Percentiles rank a stretch among this genome's conserved stretches.
Evolutionary conservation across 352 stramenopile genomes (phyloP).

Genomic region (Blastocystis sp.): DNA sequence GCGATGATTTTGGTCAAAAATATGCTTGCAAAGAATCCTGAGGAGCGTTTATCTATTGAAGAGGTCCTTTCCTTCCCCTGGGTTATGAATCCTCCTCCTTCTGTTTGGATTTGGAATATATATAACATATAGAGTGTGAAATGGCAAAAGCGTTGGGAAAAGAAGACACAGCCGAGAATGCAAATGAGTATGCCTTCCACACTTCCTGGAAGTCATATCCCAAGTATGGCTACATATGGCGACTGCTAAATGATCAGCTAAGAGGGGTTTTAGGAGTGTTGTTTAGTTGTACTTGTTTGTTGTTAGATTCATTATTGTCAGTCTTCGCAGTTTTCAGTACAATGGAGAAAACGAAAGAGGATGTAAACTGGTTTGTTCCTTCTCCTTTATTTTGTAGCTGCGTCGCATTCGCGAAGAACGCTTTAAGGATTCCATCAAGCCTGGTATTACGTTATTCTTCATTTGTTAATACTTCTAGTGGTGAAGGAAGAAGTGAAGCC

Average conservation of each 20-base stretch:
- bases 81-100: slow-evolving; percentile 47
- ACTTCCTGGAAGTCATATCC: slow-evolving; percentile 31
- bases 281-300: background rate
- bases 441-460: background rate
- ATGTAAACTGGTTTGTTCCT: background rate
- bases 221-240: background rate
- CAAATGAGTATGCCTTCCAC: slow-evolving; percentile 56
- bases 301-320: too few species aligned
- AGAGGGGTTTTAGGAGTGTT: background rate
- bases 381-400: background rate
- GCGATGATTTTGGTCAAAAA: slow-evolving; percentile 58
- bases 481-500: background rate
- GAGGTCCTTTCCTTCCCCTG: slow-evolving; percentile 47
- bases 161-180: background rate
- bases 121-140: slow-evolving; percentile 11
- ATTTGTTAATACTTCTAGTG: background rate
- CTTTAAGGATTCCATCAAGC: slow-evolving; percentile 18
- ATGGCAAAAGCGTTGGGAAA: background rate
- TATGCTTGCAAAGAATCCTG: slow-evolving; percentile 46
- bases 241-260: background rate
- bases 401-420: slow-evolving; percentile 26
- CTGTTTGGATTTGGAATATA: background rate
- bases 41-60: slow-evolving; percentile 15
- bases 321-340: too few species aligned
- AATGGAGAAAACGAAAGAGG: background rate